Evolutionary conservation across 805 yeast genomes (phyloP), one percentile per base, ranked within the genome.

Genomic region (Candida pseudoglaebosa): DNA sequence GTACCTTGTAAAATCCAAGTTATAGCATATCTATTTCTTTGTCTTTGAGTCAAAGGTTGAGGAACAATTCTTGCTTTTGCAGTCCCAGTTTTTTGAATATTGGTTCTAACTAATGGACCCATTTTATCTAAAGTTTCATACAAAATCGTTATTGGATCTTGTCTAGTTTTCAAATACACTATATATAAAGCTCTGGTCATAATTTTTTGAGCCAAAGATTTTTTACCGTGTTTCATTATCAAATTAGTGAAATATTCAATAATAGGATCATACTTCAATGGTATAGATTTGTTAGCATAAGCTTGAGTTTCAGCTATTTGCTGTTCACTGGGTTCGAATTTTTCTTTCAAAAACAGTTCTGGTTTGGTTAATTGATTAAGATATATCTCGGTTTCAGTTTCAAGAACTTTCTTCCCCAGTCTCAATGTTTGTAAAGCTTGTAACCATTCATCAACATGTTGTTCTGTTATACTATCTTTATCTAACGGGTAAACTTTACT

Each of bases 191-290:
- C 95, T 55, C 82, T 75, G 38, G 82, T 75, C 40, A 93, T 70
- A 35, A 74, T 71, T 50, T 75, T 82, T 56, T 82, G 82, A 0
- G 98, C 97, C 36, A 71, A 67, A 39, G 85, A 77, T 60, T 90
- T 93, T 60, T 82, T 81, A 31, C 99, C 99, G 56, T 87, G 82
- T 56, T 86, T 80, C 98, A 93, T 93, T 44, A 93, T 80, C 67
- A 89, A 72, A 57, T 89, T 89, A 39, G 86, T 82, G 54, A 93
- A 77, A 50, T 84, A 82, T 36, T 81, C 80, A 35, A 90, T 69
- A 15, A 81, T 76, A n/a, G 85, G 83, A 50, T 88, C 93, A 32
- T 66, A 63, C 46, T 71, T 69, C 19, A 67, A 53, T 19, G 96
- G 95, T 21, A 87, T 64, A 9, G 77, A 74, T 43, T 67, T 64